Evolutionary conservation across 73 alveolate genomes (phyloP).

Genomic region (Paraurostyla sp.): DNA sequence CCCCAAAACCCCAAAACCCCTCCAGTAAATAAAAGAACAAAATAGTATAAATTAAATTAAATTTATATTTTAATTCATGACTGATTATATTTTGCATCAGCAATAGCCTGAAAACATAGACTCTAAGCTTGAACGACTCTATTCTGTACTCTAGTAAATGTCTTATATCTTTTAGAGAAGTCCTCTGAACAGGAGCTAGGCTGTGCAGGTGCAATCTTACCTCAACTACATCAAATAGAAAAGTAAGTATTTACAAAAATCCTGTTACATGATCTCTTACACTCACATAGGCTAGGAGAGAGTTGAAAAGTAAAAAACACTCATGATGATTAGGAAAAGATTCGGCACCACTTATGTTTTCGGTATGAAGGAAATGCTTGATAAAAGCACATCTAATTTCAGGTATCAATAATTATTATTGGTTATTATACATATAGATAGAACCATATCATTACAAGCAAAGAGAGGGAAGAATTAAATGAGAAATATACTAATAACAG

Average conservation of each 20-base stretch:
- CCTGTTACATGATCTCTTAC: neutral
- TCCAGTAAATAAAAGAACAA: neutral
- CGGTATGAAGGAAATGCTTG: neutral
- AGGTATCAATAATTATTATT: no score
- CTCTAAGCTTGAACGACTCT: neutral
- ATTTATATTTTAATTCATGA: neutral
- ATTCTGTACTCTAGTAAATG: neutral
- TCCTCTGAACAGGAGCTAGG: neutral
- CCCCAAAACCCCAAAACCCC: neutral
- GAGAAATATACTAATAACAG: no score
- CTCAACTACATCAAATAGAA: neutral
- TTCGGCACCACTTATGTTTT: constrained; percentile 20
- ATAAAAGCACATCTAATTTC: no score
- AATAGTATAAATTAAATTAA: neutral
- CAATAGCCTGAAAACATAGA: neutral
- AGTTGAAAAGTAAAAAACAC: neutral
- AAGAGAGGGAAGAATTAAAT: no score
- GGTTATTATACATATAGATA: no score
- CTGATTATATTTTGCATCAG: no score
- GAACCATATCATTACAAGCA: no score
- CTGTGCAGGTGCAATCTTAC: neutral
- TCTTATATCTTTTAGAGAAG: neutral
- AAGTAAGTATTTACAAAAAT: neutral
- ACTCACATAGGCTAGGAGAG: neutral
- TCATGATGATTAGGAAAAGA: neutral